These are phyloP conservation scores for Vitis rotundifolia DNA, from an alignment of 164 flowering plant genomes.

Conservation along the genomic window DNA sequence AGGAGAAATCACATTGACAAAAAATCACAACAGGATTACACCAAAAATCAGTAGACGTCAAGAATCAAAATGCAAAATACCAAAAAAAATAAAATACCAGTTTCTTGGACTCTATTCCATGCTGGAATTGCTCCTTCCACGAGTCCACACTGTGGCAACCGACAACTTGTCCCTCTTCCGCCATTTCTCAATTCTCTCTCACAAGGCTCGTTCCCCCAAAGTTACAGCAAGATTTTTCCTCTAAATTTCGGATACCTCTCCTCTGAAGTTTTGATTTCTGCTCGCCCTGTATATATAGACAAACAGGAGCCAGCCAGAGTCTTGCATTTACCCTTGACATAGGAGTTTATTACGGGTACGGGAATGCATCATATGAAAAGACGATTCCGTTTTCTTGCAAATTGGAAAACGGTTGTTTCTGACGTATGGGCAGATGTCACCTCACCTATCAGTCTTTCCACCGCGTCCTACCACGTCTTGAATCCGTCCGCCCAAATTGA, in stretches of 20 bases:
- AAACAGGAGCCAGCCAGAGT: too few relatives aligned
- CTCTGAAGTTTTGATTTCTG: too few relatives aligned
- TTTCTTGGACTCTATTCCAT: conserved; percentile 47
- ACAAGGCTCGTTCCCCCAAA: not conserved
- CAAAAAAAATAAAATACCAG: conserved; percentile 38
- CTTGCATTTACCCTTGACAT: too few relatives aligned
- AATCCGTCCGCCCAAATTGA: too few relatives aligned
- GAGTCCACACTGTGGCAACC: conserved; percentile 50
- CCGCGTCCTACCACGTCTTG: too few relatives aligned
- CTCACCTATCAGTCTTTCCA: too few relatives aligned
- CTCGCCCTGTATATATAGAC: not conserved
- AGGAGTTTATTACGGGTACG: too few relatives aligned
- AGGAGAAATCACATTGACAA: not conserved
- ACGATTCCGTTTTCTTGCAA: too few relatives aligned
- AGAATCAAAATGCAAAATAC: not conserved
- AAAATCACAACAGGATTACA: not conserved
- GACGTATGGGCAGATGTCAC: too few relatives aligned
- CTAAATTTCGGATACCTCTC: too few relatives aligned
- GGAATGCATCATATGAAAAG: too few relatives aligned
- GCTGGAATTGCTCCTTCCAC: conserved; percentile 59
- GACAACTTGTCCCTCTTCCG: conserved; percentile 62
- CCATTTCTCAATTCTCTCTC: conserved; percentile 29
- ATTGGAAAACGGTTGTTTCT: too few relatives aligned
- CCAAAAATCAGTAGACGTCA: not conserved
- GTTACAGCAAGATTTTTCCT: not conserved